Conservation (phyloP, 495 filamentous ascomycete species). For the Penicillium paradoxum region DNA sequence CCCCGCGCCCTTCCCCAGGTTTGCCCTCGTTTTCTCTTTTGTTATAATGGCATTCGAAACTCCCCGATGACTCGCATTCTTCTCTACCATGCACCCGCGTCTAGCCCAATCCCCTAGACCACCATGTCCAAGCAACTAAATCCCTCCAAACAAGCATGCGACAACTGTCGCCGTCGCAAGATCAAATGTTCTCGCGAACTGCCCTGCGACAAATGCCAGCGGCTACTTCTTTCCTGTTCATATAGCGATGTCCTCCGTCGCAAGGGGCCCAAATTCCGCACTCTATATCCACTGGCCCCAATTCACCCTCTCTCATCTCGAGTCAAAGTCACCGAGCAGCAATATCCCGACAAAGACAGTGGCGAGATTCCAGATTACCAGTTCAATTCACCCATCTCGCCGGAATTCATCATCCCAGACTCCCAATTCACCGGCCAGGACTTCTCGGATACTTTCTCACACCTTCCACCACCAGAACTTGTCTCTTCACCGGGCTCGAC, state of each 20-base stretch:
- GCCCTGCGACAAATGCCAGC: constrained; percentile 44
- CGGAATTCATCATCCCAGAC: constrained; percentile 17
- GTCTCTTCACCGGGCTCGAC: constrained; percentile 41
- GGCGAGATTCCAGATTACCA: constrained; percentile 14
- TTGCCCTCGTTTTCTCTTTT: background rate
- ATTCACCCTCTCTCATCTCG: constrained; percentile 34
- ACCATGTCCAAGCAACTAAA: constrained; percentile 26
- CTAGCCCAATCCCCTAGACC: background rate
- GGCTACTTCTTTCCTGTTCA: constrained; percentile 42
- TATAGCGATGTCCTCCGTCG: constrained; percentile 42
- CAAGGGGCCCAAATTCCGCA: constrained; percentile 45
- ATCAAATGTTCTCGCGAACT: constrained; percentile 43
- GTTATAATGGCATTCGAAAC: background rate
- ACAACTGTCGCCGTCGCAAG: constrained; percentile 44
- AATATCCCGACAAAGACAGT: constrained; percentile 13
- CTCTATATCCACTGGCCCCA: constrained; percentile 41
- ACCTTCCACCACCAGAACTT: constrained; percentile 30
- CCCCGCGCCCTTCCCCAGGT: constrained; percentile 25
- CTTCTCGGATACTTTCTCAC: constrained; percentile 24
- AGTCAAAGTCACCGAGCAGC: constrained; percentile 12
- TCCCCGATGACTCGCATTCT: background rate
- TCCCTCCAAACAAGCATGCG: constrained; percentile 39
- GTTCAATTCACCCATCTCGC: constrained; percentile 29
- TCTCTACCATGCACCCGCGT: constrained; percentile 5
- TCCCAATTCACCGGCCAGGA: constrained; percentile 22